Percentiles rank a stretch among this genome's conserved stretches.
phyloP scores from a whole-genome alignment of 2,329 filamentous ascomycete genomes.

The Sclerotiophoma versabilis region DNA sequence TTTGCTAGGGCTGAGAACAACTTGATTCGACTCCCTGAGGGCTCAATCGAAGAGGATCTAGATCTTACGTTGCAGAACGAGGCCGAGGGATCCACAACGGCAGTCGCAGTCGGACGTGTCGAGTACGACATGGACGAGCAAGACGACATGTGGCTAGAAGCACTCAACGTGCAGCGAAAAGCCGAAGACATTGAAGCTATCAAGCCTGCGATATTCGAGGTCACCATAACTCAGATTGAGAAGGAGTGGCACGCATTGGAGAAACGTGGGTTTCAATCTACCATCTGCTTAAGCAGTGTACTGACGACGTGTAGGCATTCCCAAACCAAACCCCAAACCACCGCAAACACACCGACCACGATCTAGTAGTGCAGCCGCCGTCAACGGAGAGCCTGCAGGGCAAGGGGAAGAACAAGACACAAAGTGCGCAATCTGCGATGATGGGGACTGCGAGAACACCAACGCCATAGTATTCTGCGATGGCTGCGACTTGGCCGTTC shows the following conservation, averaged over 20 bases:
- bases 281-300: slow-evolving; percentile 8
- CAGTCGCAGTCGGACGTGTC: slow-evolving; percentile 72
- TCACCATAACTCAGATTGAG: slow-evolving; percentile 98
- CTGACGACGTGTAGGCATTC: slow-evolving; percentile 63
- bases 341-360: slow-evolving; percentile 92
- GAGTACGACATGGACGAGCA: slow-evolving; percentile 99
- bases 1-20: slow-evolving; percentile 79
- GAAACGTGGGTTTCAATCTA: slow-evolving; percentile 64
- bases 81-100: slow-evolving; percentile 63
- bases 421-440: slow-evolving; percentile 97
- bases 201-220: slow-evolving; percentile 93
- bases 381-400: slow-evolving; percentile 86
- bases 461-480: slow-evolving; percentile 99
- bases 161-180: slow-evolving; percentile 79
- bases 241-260: slow-evolving; percentile 98
- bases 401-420: slow-evolving; percentile 92
- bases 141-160: slow-evolving; percentile 93
- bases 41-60: slow-evolving; percentile 68
- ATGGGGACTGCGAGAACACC: slow-evolving; percentile 99
- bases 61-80: slow-evolving; percentile 66
- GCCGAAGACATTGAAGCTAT: slow-evolving; percentile 79
- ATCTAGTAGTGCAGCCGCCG: slow-evolving; percentile 91
- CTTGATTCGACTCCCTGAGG: slow-evolving; percentile 69
- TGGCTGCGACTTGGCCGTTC: slow-evolving; percentile 94
- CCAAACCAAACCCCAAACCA: slow-evolving; percentile 95